These are phyloP conservation scores for Ustilago tritici DNA, from an alignment of 1,284 basidiomycete genomes.

Conservation along the genomic window DNA sequence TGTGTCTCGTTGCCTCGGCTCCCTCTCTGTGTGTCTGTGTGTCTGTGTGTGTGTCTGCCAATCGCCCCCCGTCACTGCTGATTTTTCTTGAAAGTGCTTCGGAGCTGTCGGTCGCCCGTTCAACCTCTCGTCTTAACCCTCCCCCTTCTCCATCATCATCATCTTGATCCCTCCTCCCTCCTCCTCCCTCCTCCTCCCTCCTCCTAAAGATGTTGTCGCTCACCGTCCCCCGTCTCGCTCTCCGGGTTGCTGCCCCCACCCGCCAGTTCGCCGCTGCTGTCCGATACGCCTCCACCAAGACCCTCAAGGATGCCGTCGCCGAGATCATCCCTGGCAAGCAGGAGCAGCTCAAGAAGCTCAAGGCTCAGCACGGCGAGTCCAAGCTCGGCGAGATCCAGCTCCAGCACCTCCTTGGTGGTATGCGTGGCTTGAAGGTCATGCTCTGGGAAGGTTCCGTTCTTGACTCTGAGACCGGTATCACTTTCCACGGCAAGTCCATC, in stretches of 20 bases:
- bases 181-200: conserved; percentile 5
- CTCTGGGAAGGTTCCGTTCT: conserved; percentile 70
- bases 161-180: conserved; percentile 14
- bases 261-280: conserved; percentile 66
- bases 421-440: conserved; percentile 70
- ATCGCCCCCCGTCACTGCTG: neutral
- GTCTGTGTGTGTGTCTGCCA: neutral
- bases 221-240: conserved; percentile 63
- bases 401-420: conserved; percentile 67
- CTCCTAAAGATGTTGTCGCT: conserved; percentile 62
- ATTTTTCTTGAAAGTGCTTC: conserved; percentile 1
- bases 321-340: conserved; percentile 68
- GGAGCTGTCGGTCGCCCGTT: conserved; percentile 4
- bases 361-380: conserved; percentile 63
- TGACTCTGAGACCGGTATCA: conserved; percentile 68
- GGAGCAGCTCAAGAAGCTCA: conserved; percentile 68
- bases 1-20: neutral
- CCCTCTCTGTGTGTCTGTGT: neutral
- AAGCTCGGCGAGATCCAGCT: conserved; percentile 68
- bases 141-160: conserved; percentile 31
- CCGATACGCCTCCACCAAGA: conserved; percentile 67
- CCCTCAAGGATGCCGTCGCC: conserved; percentile 66
- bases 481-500: conserved; percentile 69
- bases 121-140: neutral
- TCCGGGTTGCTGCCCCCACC: conserved; percentile 60